Base-by-base conservation (phyloP, 176 grass and related monocot species). In the Panicum miliaceum region DNA sequence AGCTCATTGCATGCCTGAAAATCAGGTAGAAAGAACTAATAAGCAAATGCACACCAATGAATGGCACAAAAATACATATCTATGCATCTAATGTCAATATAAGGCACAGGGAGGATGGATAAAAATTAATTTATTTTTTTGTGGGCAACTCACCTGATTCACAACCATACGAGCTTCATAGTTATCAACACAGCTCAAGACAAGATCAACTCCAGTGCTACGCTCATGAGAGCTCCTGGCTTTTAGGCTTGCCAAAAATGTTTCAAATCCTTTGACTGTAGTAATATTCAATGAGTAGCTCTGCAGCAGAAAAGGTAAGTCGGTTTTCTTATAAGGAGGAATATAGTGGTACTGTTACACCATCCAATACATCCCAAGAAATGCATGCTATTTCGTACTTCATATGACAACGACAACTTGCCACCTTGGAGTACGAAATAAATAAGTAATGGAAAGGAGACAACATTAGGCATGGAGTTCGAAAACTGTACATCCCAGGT, bases 81-180 rank as follows among this genome's bases (percentile, higher is more conserved):
- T n/a, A 46, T 16, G 35, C 79, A 52, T 38, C 20, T 67, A 78
- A 75, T 76, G 19, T 36, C 22, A 77, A 43, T 20, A 29, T 66
- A 61, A 82, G 53, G 47, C 35, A 71, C 32, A 36, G 5, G 64
- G 51, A 3, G 48, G 37, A 77, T 8, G 65, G 50, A 7, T 63
- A 9, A 0, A 73, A 32, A 73, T 34, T 73, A 70, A 4, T 80
- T 76, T 65, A 48, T 22, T 35, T 82, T 64, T 60, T 3, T 34
- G 26, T n/a, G 37, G 3, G 66, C 18, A 73, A 51, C 52, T 54
- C 53, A 98, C 96, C 96, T 98, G 96, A 58, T 98, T 98, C 38
- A 98, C 93, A 64, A 92, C 96, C 96, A 98, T 98, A 78, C 96
- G 91, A 87, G 96, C 93, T 89, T 98, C 96, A 82, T 98, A 98